These are phyloP conservation scores for Penicillium corylophilum DNA, from an alignment of 2,329 filamentous ascomycete species.

Conservation along the genomic window DNA sequence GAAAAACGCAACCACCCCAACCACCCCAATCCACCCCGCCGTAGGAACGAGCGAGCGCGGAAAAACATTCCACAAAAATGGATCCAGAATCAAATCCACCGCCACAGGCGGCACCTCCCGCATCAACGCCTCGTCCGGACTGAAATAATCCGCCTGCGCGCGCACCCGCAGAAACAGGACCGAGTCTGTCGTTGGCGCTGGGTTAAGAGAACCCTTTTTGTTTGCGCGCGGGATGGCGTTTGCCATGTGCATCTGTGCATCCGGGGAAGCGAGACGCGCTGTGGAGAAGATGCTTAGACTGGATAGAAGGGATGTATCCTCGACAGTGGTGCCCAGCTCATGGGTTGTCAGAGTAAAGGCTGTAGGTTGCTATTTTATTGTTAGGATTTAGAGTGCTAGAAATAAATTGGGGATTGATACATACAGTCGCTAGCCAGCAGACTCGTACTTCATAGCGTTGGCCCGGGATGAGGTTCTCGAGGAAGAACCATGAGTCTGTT, in stretches of 20 bases:
- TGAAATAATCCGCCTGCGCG: conserved; percentile 82
- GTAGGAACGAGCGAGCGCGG: conserved; percentile 76
- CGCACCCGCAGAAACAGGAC: conserved; percentile 70
- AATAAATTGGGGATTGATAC: conserved; percentile 31
- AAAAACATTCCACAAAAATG: conserved; percentile 75
- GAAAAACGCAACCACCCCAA: conserved; percentile 57
- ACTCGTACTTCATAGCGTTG: conserved; percentile 87
- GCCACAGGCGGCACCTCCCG: conserved; percentile 67
- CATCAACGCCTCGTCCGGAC: conserved; percentile 74
- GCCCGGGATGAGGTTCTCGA: conserved; percentile 66
- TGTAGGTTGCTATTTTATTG: conserved; percentile 71
- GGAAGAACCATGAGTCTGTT: conserved; percentile 72
- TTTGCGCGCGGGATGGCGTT: conserved; percentile 12
- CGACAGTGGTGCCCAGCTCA: conserved; percentile 60
- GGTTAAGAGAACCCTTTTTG: conserved; percentile 5
- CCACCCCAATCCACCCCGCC: conserved; percentile 62
- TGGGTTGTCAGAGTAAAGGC: conserved; percentile 69
- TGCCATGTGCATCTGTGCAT: conserved; percentile 15
- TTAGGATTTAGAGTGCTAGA: conserved; percentile 7
- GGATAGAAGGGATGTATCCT: conserved; percentile 61
- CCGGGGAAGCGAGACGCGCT: conserved; percentile 42
- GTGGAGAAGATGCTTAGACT: conserved; percentile 65
- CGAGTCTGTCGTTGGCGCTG: conserved; percentile 43
- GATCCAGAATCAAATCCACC: conserved; percentile 82
- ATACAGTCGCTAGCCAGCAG: conserved; percentile 90